Conservation (phyloP, 148 eudicot genomes). For the Oxyria digyna region DNA sequence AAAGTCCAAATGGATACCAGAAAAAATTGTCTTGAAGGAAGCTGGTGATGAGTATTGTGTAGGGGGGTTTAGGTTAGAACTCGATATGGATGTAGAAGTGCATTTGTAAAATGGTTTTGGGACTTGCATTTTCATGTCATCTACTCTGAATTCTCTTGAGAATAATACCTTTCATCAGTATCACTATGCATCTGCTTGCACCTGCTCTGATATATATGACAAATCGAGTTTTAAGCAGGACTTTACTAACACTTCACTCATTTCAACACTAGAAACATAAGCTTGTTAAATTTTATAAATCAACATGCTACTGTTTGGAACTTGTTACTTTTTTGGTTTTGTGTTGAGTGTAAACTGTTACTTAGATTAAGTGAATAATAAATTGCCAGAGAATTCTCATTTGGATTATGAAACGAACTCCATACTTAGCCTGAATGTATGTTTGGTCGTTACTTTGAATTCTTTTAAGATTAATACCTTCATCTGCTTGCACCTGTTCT, state of each 20-base stretch:
- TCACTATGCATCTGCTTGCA: neutral
- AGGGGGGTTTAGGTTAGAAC: too few species aligned
- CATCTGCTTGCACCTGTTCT: neutral
- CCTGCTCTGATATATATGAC: neutral
- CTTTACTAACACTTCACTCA: neutral
- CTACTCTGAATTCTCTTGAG: neutral
- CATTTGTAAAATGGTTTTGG: neutral
- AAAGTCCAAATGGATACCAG: neutral
- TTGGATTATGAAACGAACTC: too few species aligned
- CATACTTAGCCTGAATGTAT: too few species aligned
- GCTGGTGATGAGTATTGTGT: too few species aligned
- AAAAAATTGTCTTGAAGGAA: neutral
- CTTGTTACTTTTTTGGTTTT: neutral
- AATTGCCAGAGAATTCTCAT: too few species aligned
- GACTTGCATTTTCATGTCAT: neutral
- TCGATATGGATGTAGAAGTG: neutral
- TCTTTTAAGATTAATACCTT: neutral
- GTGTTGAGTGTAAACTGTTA: too few species aligned
- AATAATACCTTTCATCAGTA: neutral
- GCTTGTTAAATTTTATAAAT: neutral
- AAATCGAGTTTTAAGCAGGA: neutral
- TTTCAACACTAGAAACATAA: neutral
- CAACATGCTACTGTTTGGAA: neutral
- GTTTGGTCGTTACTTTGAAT: neutral
- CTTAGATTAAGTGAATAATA: too few species aligned